Conservation (phyloP, 2,329 filamentous ascomycete species). For the Xylariales sp. region DNA sequence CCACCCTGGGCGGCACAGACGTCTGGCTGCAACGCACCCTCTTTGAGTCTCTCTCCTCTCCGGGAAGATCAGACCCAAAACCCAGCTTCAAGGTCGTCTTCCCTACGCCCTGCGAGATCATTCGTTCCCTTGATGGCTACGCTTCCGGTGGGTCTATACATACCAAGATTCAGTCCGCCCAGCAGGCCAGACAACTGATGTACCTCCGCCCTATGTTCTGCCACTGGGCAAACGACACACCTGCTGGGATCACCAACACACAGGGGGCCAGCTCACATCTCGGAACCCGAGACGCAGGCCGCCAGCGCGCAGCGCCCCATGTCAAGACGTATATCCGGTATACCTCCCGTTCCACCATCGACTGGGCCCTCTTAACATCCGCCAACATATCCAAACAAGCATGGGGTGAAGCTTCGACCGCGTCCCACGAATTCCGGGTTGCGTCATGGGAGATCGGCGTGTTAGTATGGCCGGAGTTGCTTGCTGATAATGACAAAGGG, state of each 20-base stretch:
- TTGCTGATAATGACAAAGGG: conserved; percentile 32
- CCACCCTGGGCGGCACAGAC: conserved; percentile 66
- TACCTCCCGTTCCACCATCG: conserved; percentile 45
- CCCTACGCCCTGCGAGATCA: conserved; percentile 74
- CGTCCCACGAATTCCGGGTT: conserved; percentile 60
- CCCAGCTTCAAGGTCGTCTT: conserved; percentile 70
- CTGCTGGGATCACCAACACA: conserved; percentile 22
- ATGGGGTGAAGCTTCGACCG: conserved; percentile 65
- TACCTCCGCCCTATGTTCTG: conserved; percentile 67
- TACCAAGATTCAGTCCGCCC: conserved; percentile 65
- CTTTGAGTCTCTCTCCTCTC: conserved; percentile 38
- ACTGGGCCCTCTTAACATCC: conserved; percentile 86
- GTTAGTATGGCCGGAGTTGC: conserved; percentile 69
- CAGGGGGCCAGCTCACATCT: conserved; percentile 9
- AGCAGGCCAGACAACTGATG: conserved; percentile 68
- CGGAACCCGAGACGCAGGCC: conserved; percentile 44
- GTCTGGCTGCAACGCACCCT: conserved; percentile 67
- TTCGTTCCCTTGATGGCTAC: conserved; percentile 73
- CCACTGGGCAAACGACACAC: conserved; percentile 67
- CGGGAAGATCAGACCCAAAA: conserved; percentile 16
- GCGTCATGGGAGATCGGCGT: conserved; percentile 83
- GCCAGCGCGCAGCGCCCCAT: conserved; percentile 72
- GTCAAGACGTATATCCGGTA: conserved; percentile 85
- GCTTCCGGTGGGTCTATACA: conserved; percentile 75
- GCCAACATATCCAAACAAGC: conserved; percentile 89